Evolutionary conservation across 495 filamentous ascomycete species (phyloP).

Genomic region (Penicillium longicatenatum): DNA sequence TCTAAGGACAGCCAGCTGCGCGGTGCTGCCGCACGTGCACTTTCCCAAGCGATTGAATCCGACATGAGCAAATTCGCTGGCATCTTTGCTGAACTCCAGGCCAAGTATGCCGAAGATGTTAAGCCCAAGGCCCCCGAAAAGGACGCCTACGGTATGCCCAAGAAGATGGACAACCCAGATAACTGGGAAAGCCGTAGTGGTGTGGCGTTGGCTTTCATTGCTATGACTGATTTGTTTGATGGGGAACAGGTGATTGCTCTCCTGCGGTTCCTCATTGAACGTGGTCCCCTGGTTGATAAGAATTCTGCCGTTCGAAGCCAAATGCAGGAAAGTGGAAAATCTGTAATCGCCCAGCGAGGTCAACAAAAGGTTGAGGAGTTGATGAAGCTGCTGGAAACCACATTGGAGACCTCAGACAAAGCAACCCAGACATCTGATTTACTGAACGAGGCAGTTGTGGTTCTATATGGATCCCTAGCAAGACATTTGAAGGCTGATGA

Average conservation of each 20-base stretch:
- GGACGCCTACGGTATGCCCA: conserved; percentile 91
- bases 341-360: conserved; percentile 77
- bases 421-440: conserved; percentile 75
- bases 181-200: conserved; percentile 90
- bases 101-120: conserved; percentile 71
- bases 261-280: conserved; percentile 79
- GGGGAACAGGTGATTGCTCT: conserved; percentile 71
- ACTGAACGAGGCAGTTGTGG: conserved; percentile 95
- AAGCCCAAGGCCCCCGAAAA: conserved; percentile 79
- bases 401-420: conserved; percentile 78
- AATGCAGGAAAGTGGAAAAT: conserved; percentile 91
- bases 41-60: conserved; percentile 69
- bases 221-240: conserved; percentile 69
- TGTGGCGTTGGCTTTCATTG: conserved; percentile 81
- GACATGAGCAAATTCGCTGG: conserved; percentile 57
- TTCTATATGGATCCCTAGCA: conserved; percentile 92
- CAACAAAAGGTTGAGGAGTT: conserved; percentile 80
- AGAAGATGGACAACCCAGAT: conserved; percentile 78
- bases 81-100: conserved; percentile 62
- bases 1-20: conserved; percentile 77
- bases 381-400: conserved; percentile 87
- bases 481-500: conserved; percentile 84
- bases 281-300: conserved; percentile 79
- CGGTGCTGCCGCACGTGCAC: conserved; percentile 76
- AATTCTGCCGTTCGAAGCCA: conserved; percentile 74